Base-by-base conservation (phyloP, 2,329 filamentous ascomycete genomes). In the Xylaria sp. region DNA sequence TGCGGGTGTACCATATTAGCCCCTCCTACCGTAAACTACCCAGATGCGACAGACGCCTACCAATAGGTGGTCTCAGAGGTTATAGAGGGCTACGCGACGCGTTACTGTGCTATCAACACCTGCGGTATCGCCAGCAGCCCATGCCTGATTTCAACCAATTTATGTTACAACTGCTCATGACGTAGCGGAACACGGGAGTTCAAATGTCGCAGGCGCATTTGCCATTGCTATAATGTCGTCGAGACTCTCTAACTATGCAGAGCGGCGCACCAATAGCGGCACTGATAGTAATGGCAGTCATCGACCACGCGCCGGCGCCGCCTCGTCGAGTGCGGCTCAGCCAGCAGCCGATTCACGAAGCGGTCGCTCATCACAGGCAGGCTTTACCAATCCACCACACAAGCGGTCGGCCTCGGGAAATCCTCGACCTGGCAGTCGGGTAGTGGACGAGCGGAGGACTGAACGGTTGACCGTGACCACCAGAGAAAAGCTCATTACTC, bases 361-460 rank as follows among this genome's bases (percentile, higher is more conserved):
- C 72, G 71, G 74, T n/a, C 81, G 62, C 72, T 73, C 75, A n/a
- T 68, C 78, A 77, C 66, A 79, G 66, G 52, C 78, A 8, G 71
- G 80, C 63, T 79, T 78, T 69, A 78, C 81, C 44, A 80, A 80
- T 73, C 81, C 81, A 37, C 78, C 84, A 2, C 88, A 90, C 76
- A 90, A 89, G 80, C 84, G 88, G 64, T 83, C 84, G 20, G 82
- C 87, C 1, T 91, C 89, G 15, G 86, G 86, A 12, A 87, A 88
- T 68, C 84, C 87, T 1, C 83, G 89, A 60, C 81, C 85, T 3
- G 78, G 80, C 20, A 86, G 82, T 76, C 83, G 84, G 72, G 79
- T 78, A 51, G 78, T 83, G 39, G 86, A 88, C 71, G 85, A 88
- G 77, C 81, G 88, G 71, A 83, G 87, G 76, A 89, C 86, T 8